Evolutionary conservation across 2,329 filamentous ascomycete species (phyloP).

Genomic region (Colletotrichum brevisporum): DNA sequence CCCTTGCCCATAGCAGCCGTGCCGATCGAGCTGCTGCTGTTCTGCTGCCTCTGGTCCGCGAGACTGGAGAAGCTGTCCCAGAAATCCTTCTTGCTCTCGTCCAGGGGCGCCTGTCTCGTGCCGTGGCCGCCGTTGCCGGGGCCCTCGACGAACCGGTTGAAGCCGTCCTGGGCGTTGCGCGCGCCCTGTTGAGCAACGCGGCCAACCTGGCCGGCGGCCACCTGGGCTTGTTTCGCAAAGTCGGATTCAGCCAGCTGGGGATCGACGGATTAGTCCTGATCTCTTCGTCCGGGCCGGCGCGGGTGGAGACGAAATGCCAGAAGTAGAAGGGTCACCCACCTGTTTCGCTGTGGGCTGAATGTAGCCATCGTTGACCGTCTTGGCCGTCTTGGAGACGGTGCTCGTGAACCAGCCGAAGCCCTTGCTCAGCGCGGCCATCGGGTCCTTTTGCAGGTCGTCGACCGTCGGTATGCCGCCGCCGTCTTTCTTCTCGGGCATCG

Average conservation of each 20-base stretch:
- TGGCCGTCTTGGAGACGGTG: slow-evolving; percentile 90
- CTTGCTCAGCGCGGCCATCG: slow-evolving; percentile 88
- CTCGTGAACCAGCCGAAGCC: slow-evolving; percentile 95
- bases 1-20: slow-evolving; percentile 73
- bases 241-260: slow-evolving; percentile 83
- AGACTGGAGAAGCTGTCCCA: slow-evolving; percentile 91
- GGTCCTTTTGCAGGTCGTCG: slow-evolving; percentile 94
- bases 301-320: slow-evolving; percentile 35
- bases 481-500: slow-evolving; percentile 64
- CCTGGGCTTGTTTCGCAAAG: slow-evolving; percentile 76
- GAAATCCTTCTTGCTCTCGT: slow-evolving; percentile 83
- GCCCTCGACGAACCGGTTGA: slow-evolving; percentile 91
- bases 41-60: slow-evolving; percentile 68
- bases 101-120: slow-evolving; percentile 59
- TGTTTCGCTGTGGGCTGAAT: slow-evolving; percentile 94
- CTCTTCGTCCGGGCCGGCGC: slow-evolving; percentile 22
- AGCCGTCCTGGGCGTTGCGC: slow-evolving; percentile 81
- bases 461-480: slow-evolving; percentile 73
- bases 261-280: slow-evolving; percentile 45
- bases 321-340: slow-evolving; percentile 62
- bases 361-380: slow-evolving; percentile 90
- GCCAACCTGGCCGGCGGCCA: slow-evolving; percentile 76
- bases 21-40: slow-evolving; percentile 65
- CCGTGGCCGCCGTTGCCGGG: slow-evolving; percentile 56
- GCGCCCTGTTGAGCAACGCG: slow-evolving; percentile 78